A percentile compares a stretch with the other conserved stretches of the same genome.
phyloP scores from a whole-genome alignment of 257 asterid species.

The Cruciata laevipes region DNA sequence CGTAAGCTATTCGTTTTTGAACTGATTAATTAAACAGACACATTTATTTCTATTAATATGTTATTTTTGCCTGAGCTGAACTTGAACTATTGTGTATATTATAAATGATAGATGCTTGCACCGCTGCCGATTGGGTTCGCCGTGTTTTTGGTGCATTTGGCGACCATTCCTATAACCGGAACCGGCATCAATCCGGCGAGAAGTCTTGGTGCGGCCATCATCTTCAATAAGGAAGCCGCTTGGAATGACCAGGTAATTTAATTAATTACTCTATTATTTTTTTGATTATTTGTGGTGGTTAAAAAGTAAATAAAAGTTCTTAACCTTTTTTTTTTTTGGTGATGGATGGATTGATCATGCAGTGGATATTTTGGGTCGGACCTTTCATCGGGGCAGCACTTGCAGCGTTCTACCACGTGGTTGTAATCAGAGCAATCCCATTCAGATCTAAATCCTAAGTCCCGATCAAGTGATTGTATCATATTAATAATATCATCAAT shows the following conservation, averaged over 20 bases:
- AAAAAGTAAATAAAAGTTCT: too few species aligned
- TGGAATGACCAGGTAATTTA: conserved; percentile 29
- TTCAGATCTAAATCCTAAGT: conserved; percentile 18
- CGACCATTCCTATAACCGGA: conserved; percentile 34
- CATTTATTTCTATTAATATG: too few species aligned
- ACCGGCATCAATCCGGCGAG: conserved; percentile 38
- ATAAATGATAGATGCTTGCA: conserved; percentile 30
- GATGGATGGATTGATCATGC: conserved; percentile 4
- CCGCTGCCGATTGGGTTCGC: conserved; percentile 38
- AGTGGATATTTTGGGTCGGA: conserved; percentile 42
- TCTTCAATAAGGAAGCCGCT: conserved; percentile 23
- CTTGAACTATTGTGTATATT: too few species aligned
- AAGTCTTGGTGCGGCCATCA: conserved; percentile 35
- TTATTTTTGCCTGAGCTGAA: too few species aligned
- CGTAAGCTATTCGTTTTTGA: conserved; percentile 15
- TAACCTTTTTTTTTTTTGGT: background rate
- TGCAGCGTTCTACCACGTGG: conserved; percentile 33
- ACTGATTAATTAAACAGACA: too few species aligned
- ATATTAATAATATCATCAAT: too few species aligned
- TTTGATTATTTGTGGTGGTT: too few species aligned
- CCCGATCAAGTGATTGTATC: too few species aligned
- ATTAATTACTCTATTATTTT: background rate
- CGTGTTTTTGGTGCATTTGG: conserved; percentile 34
- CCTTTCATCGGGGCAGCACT: conserved; percentile 35
- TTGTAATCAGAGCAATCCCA: conserved; percentile 37